phyloP scores from a whole-genome alignment of 1,284 basidiomycete genomes.

The Rhodotorula sp. region DNA sequence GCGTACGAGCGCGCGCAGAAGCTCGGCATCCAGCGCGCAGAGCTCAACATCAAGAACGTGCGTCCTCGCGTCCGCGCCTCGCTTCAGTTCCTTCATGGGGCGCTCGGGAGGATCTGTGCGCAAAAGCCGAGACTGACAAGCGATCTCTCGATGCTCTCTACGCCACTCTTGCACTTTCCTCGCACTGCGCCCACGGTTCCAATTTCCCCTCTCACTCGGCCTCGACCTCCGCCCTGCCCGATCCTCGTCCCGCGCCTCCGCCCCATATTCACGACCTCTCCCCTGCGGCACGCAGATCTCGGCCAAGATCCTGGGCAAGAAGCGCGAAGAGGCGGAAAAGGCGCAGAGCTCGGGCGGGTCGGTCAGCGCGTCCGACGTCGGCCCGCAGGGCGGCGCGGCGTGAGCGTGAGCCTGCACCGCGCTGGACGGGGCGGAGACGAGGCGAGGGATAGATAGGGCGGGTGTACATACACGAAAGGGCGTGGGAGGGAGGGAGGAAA shows the following conservation, averaged over 20 bases:
- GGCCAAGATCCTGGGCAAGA: slow-evolving; percentile 36
- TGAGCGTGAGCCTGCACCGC: background rate
- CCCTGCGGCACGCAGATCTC: slow-evolving; percentile 20
- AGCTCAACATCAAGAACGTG: slow-evolving; percentile 38
- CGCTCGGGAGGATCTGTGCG: too few species aligned
- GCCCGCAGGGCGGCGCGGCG: background rate
- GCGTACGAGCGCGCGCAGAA: slow-evolving; percentile 35
- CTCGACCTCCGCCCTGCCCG: too few species aligned
- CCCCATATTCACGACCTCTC: background rate
- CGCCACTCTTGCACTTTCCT: background rate
- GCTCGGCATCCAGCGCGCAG: slow-evolving; percentile 34
- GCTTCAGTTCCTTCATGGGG: too few species aligned
- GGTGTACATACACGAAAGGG: background rate
- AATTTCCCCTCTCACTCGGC: background rate
- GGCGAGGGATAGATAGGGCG: too few species aligned
- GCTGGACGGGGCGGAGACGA: too few species aligned
- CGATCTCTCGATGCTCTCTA: too few species aligned
- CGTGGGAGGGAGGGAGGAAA: background rate
- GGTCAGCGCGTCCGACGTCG: slow-evolving; percentile 6
- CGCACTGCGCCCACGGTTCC: background rate
- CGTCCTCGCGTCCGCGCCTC: too few species aligned
- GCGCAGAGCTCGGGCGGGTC: slow-evolving; percentile 1
- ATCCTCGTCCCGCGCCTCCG: background rate
- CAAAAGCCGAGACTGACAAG: too few species aligned
- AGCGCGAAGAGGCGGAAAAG: slow-evolving; percentile 31